Percentiles rank a stretch among this genome's conserved stretches.
phyloP scores from a whole-genome alignment of 257 asterid genomes.

The Petunia axillaris region DNA sequence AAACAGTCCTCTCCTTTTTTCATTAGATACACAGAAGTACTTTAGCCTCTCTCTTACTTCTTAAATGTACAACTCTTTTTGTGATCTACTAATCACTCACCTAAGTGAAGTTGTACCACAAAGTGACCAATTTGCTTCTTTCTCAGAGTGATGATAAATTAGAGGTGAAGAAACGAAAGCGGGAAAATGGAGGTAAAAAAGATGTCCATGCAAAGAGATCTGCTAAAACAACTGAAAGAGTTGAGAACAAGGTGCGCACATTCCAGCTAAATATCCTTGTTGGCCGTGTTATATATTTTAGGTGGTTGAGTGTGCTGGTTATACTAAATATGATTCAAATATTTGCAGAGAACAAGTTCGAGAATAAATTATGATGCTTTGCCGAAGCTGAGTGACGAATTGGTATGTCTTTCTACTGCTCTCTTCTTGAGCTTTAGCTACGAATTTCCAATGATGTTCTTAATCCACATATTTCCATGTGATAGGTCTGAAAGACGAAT shows the following conservation, averaged over 20 bases:
- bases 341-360: constrained; percentile 49
- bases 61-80: neutral
- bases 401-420: constrained; percentile 37
- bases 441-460: neutral
- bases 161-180: constrained; percentile 54
- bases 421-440: constrained; percentile 13
- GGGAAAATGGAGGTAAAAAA: constrained; percentile 41
- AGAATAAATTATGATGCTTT: constrained; percentile 58
- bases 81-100: neutral
- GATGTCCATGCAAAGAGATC: constrained; percentile 35
- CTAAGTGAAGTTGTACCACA: neutral
- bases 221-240: constrained; percentile 40
- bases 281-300: constrained; percentile 10
- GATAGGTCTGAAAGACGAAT: neutral
- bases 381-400: constrained; percentile 39
- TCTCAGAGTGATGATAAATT: constrained; percentile 24
- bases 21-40: constrained; percentile 5
- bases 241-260: constrained; percentile 36
- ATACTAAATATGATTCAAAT: constrained; percentile 21
- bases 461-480: neutral
- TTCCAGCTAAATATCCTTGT: neutral
- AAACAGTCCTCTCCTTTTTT: neutral
- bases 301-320: constrained; percentile 23
- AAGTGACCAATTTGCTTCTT: neutral
- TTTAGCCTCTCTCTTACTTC: neutral